Percentiles rank a stretch among this genome's conserved stretches.
These are phyloP conservation scores for Coffea canephora DNA, from an alignment of 257 asterid species.

Conservation along the genomic window DNA sequence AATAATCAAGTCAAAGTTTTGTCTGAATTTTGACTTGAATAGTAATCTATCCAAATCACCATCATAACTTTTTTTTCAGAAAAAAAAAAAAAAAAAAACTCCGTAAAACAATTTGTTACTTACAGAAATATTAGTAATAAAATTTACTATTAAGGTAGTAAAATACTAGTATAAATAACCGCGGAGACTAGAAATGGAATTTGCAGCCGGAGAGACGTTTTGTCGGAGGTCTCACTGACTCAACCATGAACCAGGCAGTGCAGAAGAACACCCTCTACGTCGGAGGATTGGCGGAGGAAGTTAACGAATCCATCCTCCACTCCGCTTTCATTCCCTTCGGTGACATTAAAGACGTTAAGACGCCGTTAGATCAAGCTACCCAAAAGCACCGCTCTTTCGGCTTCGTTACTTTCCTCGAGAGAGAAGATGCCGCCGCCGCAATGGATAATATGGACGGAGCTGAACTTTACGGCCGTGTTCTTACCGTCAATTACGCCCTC, in stretches of 20 bases:
- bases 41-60: too few species aligned
- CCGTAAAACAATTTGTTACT: too few species aligned
- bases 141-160: too few species aligned
- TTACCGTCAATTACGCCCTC: conserved; percentile 90
- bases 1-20: too few species aligned
- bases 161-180: too few species aligned
- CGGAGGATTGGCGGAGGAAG: conserved; percentile 93
- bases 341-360: conserved; percentile 91
- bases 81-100: too few species aligned
- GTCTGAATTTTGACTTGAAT: too few species aligned
- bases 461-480: conserved; percentile 93
- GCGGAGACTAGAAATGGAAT: too few species aligned
- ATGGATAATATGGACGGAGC: conserved; percentile 99
- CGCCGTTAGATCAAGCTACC: conserved; percentile 90
- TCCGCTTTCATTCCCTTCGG: conserved; percentile 94
- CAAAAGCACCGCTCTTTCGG: conserved; percentile 97
- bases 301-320: conserved; percentile 78
- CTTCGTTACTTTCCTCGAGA: conserved; percentile 86
- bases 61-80: too few species aligned
- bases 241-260: conserved; percentile 66
- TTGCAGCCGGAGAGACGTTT: too few species aligned
- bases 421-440: conserved; percentile 93
- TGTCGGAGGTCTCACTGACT: background rate
- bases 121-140: too few species aligned
- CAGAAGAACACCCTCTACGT: conserved; percentile 97